Evolutionary conservation across 345 rosid genomes (phyloP), one percentile per base, ranked within the genome.

Genomic region (Ceriops zippeliana): DNA sequence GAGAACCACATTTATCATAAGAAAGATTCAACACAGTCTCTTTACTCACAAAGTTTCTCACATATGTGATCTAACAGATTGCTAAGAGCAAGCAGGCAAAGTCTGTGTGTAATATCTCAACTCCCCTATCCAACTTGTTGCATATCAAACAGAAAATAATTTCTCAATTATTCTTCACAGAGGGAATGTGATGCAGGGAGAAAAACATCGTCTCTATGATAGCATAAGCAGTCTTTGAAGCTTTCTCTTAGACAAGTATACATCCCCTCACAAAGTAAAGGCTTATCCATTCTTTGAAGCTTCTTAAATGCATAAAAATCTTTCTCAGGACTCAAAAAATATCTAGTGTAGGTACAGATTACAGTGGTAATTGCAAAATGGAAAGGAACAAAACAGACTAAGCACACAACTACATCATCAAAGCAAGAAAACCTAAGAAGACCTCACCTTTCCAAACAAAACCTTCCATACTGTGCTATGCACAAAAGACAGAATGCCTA

Each of bases 381-480:
- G n/a, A 59, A 19, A 7, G 19, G 11, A 17, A 30, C 16, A 58
- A 54, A 22, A 13, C 10, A 5, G 58, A 54, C 63, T 17, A 20
- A 27, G 37, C 52, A 13, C 35, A 21, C 42, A 21, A 47, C 49
- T 59, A 57, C 22, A 72, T 66, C 53, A 66, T 37, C 59, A 47
- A 2, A 56, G 57, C 51, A 52, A 37, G n/a, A 4, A 49, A 26
- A 30, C 7, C 57, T 24, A 52, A 30, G 35, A 30, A 61, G 61
- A 11, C 49, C 71, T 73, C 61, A 87, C 98, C 86, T 92, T 96
- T 72, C 98, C 99, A 79, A 92, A 96, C 73, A 96, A 83, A 34
- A 86, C 98, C 80, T 96, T 96, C 99, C 98, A 96, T 56, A 96
- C 98, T 0, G 99, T 92, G 82, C 93, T 96, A 79, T 92, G 97